These are phyloP conservation scores for Blastomyces percursus DNA, from an alignment of 2,329 filamentous ascomycete genomes.

Conservation along the genomic window DNA sequence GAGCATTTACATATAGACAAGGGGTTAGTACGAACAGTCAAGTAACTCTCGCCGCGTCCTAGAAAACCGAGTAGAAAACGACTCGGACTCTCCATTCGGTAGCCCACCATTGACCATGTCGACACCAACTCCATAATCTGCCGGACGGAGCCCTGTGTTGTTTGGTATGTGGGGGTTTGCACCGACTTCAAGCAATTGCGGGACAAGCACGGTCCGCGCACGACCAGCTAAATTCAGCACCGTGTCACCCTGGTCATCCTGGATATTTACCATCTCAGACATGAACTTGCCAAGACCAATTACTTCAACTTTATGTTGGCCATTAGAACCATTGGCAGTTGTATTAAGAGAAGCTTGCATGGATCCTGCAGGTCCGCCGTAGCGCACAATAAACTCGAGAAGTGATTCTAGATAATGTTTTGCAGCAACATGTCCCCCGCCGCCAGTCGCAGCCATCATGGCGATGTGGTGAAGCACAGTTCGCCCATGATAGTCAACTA, in stretches of 20 bases:
- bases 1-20: background rate
- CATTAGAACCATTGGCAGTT: slow-evolving; percentile 18
- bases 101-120: slow-evolving; percentile 44
- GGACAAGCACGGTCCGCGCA: slow-evolving; percentile 93
- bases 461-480: slow-evolving; percentile 96
- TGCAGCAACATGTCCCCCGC: slow-evolving; percentile 69
- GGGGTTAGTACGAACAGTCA: slow-evolving; percentile 26
- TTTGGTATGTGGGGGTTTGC: slow-evolving; percentile 90
- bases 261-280: slow-evolving; percentile 91
- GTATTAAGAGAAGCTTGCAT: slow-evolving; percentile 32
- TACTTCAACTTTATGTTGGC: slow-evolving; percentile 41
- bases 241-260: slow-evolving; percentile 89
- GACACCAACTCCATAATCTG: slow-evolving; percentile 87
- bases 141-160: slow-evolving; percentile 71
- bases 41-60: slow-evolving; percentile 38
- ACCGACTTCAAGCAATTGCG: slow-evolving; percentile 89
- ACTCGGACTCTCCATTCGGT: slow-evolving; percentile 37
- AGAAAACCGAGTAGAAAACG: slow-evolving; percentile 34
- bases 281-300: slow-evolving; percentile 91
- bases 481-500: slow-evolving; percentile 76
- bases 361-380: slow-evolving; percentile 55
- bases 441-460: slow-evolving; percentile 89
- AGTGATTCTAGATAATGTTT: slow-evolving; percentile 94
- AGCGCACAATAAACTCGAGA: slow-evolving; percentile 85
- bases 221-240: slow-evolving; percentile 87